Evolutionary conservation across 2,329 filamentous ascomycete genomes (phyloP).

Genomic region (Simplicillium sp.): DNA sequence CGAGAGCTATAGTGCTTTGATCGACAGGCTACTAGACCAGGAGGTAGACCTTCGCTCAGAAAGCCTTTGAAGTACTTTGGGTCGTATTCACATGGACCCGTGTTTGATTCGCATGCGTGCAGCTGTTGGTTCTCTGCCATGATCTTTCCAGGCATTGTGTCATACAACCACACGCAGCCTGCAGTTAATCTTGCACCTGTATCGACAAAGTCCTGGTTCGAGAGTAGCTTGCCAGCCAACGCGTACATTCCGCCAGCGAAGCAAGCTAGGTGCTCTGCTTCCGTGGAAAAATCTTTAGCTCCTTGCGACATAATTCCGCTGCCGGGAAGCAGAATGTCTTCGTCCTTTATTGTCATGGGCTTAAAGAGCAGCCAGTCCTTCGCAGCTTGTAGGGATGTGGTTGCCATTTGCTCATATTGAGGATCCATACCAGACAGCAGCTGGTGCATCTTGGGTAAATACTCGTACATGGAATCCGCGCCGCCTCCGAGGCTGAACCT

Average conservation of each 20-base stretch:
- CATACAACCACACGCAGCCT: slow-evolving; percentile 47
- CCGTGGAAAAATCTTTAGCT: slow-evolving; percentile 18
- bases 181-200: slow-evolving; percentile 37
- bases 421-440: slow-evolving; percentile 57
- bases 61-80: slow-evolving; percentile 12
- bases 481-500: slow-evolving; percentile 35
- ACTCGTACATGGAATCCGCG: slow-evolving; percentile 46
- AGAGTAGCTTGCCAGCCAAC: slow-evolving; percentile 54
- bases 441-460: slow-evolving; percentile 47
- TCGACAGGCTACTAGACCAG: slow-evolving; percentile 48
- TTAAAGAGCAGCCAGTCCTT: slow-evolving; percentile 57
- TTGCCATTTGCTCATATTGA: slow-evolving; percentile 58
- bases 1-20: slow-evolving; percentile 33
- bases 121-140: slow-evolving; percentile 41
- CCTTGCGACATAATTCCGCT: slow-evolving; percentile 15
- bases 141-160: slow-evolving; percentile 36
- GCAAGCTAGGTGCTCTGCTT: slow-evolving; percentile 54
- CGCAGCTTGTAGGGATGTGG: slow-evolving; percentile 49
- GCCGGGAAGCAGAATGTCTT: slow-evolving; percentile 51
- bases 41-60: slow-evolving; percentile 20
- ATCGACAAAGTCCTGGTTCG: slow-evolving; percentile 33
- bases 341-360: slow-evolving; percentile 51
- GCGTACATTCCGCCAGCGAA: slow-evolving; percentile 64
- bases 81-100: slow-evolving; percentile 25
- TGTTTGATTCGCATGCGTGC: slow-evolving; percentile 21